Conservation (phyloP, 768 basidiomycete species). For the Tylopilus rubrobrunneus region DNA sequence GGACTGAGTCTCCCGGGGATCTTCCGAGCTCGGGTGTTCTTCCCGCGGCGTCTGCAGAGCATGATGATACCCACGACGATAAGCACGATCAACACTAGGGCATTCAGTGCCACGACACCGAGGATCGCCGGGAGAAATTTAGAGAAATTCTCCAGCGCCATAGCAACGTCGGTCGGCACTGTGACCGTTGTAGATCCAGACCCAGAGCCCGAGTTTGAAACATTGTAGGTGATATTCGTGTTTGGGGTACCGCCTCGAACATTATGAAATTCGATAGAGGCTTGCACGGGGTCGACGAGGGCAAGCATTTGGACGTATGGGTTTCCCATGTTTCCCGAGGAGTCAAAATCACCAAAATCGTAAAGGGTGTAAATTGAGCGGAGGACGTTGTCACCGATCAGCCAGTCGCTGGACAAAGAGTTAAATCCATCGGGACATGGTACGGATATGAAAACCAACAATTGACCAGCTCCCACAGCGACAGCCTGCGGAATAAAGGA, state of each 20-base stretch:
- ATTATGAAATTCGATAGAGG: conserved; percentile 67
- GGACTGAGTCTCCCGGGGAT: conserved; percentile 47
- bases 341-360: conserved; percentile 78
- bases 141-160: conserved; percentile 59
- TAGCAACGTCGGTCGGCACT: conserved; percentile 54
- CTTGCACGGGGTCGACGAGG: conserved; percentile 63
- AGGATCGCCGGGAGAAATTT: conserved; percentile 70
- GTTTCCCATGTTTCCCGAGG: conserved; percentile 60
- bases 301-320: conserved; percentile 77
- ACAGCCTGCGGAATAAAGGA: conserved; percentile 68
- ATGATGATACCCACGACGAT: conserved; percentile 49
- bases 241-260: conserved; percentile 61
- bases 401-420: conserved; percentile 58
- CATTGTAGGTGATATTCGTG: conserved; percentile 66
- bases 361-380: conserved; percentile 81
- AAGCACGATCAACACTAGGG: conserved; percentile 60
- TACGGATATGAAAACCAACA: conserved; percentile 42
- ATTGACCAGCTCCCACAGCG: conserved; percentile 58
- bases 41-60: conserved; percentile 48
- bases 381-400: conserved; percentile 79
- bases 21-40: conserved; percentile 33
- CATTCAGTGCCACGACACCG: conserved; percentile 74
- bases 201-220: conserved; percentile 37
- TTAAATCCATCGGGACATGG: conserved; percentile 2
- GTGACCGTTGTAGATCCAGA: conserved; percentile 46